These are phyloP conservation scores for Coemansia sp. DNA, from an alignment of 192 early-diverging fungal genomes.

Conservation along the genomic window DNA sequence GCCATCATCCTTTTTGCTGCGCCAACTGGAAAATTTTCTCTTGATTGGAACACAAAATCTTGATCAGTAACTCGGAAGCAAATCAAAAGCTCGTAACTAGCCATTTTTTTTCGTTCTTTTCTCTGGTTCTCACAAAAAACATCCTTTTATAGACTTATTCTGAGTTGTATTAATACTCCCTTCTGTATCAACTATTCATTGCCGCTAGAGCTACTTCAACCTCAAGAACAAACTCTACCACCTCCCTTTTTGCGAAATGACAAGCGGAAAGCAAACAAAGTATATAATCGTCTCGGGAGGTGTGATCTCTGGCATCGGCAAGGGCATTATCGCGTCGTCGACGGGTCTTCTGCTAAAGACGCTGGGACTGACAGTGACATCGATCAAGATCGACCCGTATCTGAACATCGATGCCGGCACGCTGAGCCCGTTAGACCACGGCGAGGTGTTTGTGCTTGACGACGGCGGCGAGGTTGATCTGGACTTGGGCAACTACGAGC, in stretches of 20 bases:
- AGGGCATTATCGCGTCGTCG: constrained; percentile 98
- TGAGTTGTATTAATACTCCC: constrained; percentile 2
- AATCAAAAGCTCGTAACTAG: not conserved
- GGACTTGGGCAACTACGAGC: constrained; percentile 99
- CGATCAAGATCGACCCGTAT: constrained; percentile 99
- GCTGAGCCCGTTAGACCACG: constrained; percentile 96
- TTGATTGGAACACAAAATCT: not conserved
- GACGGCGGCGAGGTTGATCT: constrained; percentile 99
- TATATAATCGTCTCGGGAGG: constrained; percentile 98
- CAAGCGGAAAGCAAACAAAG: constrained; percentile 65
- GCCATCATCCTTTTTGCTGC: too few relatives aligned
- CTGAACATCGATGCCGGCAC: constrained; percentile 99
- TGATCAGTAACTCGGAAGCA: not conserved
- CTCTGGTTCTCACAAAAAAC: too few relatives aligned
- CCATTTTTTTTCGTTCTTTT: not conserved
- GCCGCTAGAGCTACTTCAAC: not conserved
- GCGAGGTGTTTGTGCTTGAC: constrained; percentile 98
- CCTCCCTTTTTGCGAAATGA: constrained; percentile 20
- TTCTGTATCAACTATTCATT: not conserved
- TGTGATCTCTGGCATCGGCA: constrained; percentile 99
- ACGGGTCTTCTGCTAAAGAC: constrained; percentile 95
- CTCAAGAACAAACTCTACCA: not conserved
- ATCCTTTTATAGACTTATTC: not conserved
- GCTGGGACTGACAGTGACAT: constrained; percentile 87
- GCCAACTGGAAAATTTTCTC: not conserved